phyloP scores from a whole-genome alignment of 768 basidiomycete species.

The Panus rudis region DNA sequence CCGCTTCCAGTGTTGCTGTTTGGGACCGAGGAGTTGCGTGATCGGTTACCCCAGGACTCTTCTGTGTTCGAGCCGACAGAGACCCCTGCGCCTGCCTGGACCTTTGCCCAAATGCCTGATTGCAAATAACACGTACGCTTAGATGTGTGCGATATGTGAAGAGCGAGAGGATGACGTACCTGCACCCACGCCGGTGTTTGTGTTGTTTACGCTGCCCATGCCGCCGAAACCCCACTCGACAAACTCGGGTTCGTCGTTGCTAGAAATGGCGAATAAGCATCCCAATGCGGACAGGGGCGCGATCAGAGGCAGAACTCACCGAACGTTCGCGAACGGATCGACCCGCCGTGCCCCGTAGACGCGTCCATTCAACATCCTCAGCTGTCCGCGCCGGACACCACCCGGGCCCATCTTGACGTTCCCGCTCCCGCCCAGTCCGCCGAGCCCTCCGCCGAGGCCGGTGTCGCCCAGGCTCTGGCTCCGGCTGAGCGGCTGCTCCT shows the following conservation, averaged over 20 bases:
- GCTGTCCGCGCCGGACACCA: constrained; percentile 10
- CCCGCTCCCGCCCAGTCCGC: constrained; percentile 3
- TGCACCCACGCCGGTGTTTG: constrained; percentile 9
- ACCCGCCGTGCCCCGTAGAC: constrained; percentile 56
- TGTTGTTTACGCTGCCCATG: constrained; percentile 46
- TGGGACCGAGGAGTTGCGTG: too few relatives aligned
- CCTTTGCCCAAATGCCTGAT: constrained; percentile 12
- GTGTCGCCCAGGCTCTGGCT: constrained; percentile 14
- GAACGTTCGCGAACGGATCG: constrained; percentile 56
- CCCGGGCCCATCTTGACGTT: constrained; percentile 13
- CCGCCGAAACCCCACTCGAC: constrained; percentile 92
- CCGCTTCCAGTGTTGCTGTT: neutral
- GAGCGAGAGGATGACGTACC: too few relatives aligned
- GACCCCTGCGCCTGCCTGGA: constrained; percentile 17
- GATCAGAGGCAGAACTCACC: constrained; percentile 11
- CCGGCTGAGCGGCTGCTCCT: neutral
- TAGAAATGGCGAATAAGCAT: neutral
- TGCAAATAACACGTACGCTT: too few relatives aligned
- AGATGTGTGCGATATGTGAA: too few relatives aligned
- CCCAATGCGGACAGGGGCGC: neutral
- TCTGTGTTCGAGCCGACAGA: constrained; percentile 12
- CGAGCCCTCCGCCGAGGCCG: neutral
- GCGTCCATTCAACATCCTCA: constrained; percentile 73
- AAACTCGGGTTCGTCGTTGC: constrained; percentile 68
- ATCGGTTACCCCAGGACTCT: neutral